Evolutionary conservation across 2,329 filamentous ascomycete genomes (phyloP).

Genomic region (Fusarium nurragi): DNA sequence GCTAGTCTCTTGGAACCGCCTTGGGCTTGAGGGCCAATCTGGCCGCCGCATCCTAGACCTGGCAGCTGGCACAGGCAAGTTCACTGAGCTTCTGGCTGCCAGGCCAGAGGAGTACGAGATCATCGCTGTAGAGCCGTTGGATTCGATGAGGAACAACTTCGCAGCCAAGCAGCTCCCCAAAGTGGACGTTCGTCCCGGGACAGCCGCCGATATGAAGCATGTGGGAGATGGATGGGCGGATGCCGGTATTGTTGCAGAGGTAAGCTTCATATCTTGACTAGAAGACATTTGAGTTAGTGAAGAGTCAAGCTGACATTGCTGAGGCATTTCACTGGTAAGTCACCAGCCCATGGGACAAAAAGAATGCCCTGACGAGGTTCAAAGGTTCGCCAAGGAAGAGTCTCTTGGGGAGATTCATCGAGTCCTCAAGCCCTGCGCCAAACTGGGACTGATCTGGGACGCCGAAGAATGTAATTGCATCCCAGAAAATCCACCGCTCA

Average conservation of each 20-base stretch:
- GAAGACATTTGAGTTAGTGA: neutral
- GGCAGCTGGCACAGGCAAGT: slow-evolving; percentile 75
- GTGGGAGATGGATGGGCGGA: slow-evolving; percentile 67
- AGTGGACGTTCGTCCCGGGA: slow-evolving; percentile 66
- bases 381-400: slow-evolving; percentile 73
- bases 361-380: neutral
- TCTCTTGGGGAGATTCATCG: slow-evolving; percentile 73
- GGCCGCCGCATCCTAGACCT: slow-evolving; percentile 68
- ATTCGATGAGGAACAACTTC: slow-evolving; percentile 70
- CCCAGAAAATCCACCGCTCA: neutral
- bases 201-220: slow-evolving; percentile 65
- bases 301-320: slow-evolving; percentile 5
- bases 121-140: slow-evolving; percentile 71
- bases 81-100: slow-evolving; percentile 69
- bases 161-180: slow-evolving; percentile 64
- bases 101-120: slow-evolving; percentile 69
- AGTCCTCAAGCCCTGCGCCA: slow-evolving; percentile 67
- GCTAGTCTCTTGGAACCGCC: slow-evolving; percentile 63
- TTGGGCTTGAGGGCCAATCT: slow-evolving; percentile 59
- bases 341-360: neutral
- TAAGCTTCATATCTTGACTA: slow-evolving; percentile 50
- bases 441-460: slow-evolving; percentile 77
- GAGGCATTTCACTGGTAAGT: slow-evolving; percentile 67
- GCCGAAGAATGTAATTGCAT: slow-evolving; percentile 70
- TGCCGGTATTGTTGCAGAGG: slow-evolving; percentile 74